Evolutionary conservation across 2,329 filamentous ascomycete species (phyloP).

Genomic region (Aspergillus glaucus): DNA sequence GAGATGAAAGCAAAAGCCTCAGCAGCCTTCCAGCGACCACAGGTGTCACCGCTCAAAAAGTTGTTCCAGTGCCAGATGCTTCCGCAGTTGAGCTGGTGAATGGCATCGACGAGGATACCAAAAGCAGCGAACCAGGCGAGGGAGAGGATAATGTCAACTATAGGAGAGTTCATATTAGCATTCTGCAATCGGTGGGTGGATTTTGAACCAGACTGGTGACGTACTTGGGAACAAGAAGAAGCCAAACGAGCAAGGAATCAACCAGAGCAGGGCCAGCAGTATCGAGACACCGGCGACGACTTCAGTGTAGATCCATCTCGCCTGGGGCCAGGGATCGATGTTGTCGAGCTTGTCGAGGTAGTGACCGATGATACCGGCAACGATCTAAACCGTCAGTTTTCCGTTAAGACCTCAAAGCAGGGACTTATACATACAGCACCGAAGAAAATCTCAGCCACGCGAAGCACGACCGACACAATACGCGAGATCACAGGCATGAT

Average conservation of each 20-base stretch:
- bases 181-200: background rate
- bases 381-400: constrained; percentile 31
- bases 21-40: constrained; percentile 63
- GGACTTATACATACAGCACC: constrained; percentile 49
- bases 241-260: constrained; percentile 61
- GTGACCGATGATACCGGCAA: constrained; percentile 62
- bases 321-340: constrained; percentile 49
- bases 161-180: background rate
- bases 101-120: constrained; percentile 57
- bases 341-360: constrained; percentile 52
- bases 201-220: constrained; percentile 10
- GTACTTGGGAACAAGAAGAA: constrained; percentile 62
- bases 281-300: constrained; percentile 64
- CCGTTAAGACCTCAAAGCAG: background rate
- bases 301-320: constrained; percentile 68
- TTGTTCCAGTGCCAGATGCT: constrained; percentile 55
- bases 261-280: constrained; percentile 63
- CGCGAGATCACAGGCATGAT: constrained; percentile 49
- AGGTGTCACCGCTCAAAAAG: constrained; percentile 47
- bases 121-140: constrained; percentile 65
- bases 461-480: constrained; percentile 52
- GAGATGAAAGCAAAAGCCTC: constrained; percentile 68
- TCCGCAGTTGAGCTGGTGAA: constrained; percentile 48
- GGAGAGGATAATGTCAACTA: constrained; percentile 61
- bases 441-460: constrained; percentile 60